Evolutionary conservation across 805 yeast species (phyloP).

Genomic region (Nakazawaea ambrosiae): DNA sequence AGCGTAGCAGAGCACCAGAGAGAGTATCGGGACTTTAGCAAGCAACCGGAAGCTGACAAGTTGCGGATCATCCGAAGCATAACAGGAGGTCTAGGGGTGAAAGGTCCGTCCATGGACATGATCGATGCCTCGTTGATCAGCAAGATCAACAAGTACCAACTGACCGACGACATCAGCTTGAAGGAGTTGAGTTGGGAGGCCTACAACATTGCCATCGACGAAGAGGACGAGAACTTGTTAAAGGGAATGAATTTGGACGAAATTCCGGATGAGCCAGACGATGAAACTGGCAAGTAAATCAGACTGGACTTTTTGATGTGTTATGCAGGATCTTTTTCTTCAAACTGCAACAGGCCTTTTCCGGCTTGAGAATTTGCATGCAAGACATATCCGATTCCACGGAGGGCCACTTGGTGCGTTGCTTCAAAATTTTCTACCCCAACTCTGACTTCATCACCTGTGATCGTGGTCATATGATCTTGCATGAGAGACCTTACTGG

Average conservation of each 20-base stretch:
- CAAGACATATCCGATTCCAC: too few relatives aligned
- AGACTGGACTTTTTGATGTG: too few relatives aligned
- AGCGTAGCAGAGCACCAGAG: slow-evolving; percentile 42
- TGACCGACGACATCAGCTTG: slow-evolving; percentile 2
- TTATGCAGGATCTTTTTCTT: too few relatives aligned
- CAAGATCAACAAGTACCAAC: slow-evolving; percentile 2
- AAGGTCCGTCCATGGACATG: slow-evolving; percentile 7
- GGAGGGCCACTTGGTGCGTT: too few relatives aligned
- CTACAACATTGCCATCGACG: slow-evolving; percentile 11
- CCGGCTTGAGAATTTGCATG: too few relatives aligned
- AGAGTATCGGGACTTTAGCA: slow-evolving; percentile 35
- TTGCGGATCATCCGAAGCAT: slow-evolving; percentile 47
- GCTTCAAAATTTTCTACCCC: slow-evolving; percentile 24
- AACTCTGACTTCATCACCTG: slow-evolving; percentile 16
- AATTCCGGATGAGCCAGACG: not conserved
- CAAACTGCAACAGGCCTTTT: too few relatives aligned
- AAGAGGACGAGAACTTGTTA: slow-evolving; percentile 16
- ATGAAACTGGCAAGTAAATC: slow-evolving; percentile 8
- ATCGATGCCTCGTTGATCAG: slow-evolving; percentile 10
- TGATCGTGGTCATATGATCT: slow-evolving; percentile 32
- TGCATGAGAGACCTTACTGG: slow-evolving; percentile 28
- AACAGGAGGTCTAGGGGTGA: slow-evolving; percentile 41
- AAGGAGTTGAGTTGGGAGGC: slow-evolving; percentile 14
- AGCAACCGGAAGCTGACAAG: slow-evolving; percentile 38
- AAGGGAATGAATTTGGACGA: slow-evolving; percentile 21